These are phyloP conservation scores for Kazachstania viticola DNA, from an alignment of 805 yeast species.

Conservation along the genomic window DNA sequence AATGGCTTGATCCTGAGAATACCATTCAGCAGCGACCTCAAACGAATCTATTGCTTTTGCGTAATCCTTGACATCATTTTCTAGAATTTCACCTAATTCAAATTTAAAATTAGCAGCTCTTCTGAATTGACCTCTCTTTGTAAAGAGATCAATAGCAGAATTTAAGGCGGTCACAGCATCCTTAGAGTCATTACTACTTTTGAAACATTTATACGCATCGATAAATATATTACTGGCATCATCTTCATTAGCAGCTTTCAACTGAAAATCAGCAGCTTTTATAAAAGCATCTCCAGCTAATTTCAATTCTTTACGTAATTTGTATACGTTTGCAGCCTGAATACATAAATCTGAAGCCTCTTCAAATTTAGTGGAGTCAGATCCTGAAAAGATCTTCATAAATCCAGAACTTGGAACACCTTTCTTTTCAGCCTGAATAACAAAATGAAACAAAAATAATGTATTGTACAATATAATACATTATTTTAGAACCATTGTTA, in stretches of 20 bases:
- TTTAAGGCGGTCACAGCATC: slow-evolving; percentile 51
- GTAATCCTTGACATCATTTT: slow-evolving; percentile 56
- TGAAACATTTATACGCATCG: slow-evolving; percentile 83
- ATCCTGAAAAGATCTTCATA: slow-evolving; percentile 55
- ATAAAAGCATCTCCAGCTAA: slow-evolving; percentile 78
- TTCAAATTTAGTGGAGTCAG: slow-evolving; percentile 55
- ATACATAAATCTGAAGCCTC: slow-evolving; percentile 86
- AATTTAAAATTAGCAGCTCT: slow-evolving; percentile 90
- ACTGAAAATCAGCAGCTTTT: slow-evolving; percentile 73
- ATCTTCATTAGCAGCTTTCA: slow-evolving; percentile 64
- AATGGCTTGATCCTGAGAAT: slow-evolving; percentile 82
- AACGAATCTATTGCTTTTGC: slow-evolving; percentile 63
- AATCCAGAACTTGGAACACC: slow-evolving; percentile 61
- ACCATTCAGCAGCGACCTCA: slow-evolving; percentile 95
- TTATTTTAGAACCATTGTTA: no score
- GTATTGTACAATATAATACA: no score
- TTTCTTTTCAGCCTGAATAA: slow-evolving; percentile 45
- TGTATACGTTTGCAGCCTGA: slow-evolving; percentile 88
- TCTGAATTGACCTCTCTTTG: slow-evolving; percentile 87
- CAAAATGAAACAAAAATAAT: no score
- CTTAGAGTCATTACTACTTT: slow-evolving; percentile 46
- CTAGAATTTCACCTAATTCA: slow-evolving; percentile 83
- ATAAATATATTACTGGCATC: slow-evolving; percentile 85
- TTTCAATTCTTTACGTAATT: slow-evolving; percentile 58
- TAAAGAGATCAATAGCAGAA: slow-evolving; percentile 72